These are phyloP conservation scores for Schizochytrium sp. DNA, from an alignment of 108 stramenopile species.

Conservation along the genomic window DNA sequence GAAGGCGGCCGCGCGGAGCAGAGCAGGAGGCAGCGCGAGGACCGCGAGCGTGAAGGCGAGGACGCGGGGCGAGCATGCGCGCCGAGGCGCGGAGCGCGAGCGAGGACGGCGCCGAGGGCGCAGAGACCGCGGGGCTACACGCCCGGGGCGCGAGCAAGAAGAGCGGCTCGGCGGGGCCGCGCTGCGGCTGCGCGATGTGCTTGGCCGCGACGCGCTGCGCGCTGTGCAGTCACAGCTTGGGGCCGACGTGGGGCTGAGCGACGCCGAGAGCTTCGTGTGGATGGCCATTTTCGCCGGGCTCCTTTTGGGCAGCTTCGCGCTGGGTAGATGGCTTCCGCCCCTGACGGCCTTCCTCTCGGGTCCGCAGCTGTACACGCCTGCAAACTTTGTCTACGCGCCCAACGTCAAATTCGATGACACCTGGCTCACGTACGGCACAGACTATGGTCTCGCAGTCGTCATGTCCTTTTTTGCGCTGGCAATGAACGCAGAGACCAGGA, in stretches of 20 bases:
- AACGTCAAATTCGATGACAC: conserved; percentile 60
- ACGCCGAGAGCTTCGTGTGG: neutral
- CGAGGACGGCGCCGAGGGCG: too few species aligned
- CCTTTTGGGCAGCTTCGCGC: neutral
- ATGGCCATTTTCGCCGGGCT: neutral
- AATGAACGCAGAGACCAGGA: neutral
- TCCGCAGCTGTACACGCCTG: neutral
- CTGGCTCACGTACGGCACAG: conserved; percentile 67
- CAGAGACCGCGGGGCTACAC: too few species aligned
- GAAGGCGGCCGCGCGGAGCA: too few species aligned
- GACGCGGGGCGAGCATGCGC: too few species aligned
- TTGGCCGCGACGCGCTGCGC: neutral
- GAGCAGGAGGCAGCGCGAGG: too few species aligned
- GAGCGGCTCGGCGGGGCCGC: too few species aligned
- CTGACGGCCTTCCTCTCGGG: neutral
- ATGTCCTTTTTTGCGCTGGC: conserved; percentile 38
- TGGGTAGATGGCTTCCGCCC: neutral
- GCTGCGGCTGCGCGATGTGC: too few species aligned
- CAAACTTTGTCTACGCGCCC: neutral
- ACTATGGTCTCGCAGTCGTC: conserved; percentile 57
- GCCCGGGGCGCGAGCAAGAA: too few species aligned
- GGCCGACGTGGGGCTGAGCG: neutral
- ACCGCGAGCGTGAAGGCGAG: too few species aligned
- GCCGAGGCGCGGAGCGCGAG: too few species aligned
- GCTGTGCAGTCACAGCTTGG: neutral